phyloP scores from a whole-genome alignment of 768 basidiomycete species.

The Mycena maculata region DNA sequence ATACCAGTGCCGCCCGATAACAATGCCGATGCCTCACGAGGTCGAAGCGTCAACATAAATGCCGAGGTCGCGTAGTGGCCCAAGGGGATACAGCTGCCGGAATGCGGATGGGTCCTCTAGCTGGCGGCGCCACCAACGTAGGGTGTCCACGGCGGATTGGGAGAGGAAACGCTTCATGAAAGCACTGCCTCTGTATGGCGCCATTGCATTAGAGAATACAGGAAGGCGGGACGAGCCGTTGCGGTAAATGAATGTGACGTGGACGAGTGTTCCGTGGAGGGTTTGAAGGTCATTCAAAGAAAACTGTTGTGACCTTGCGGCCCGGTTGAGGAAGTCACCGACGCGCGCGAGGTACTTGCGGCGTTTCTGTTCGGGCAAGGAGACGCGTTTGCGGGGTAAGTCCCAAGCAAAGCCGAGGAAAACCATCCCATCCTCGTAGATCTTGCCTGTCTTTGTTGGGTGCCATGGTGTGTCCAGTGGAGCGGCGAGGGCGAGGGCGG shows the following conservation, averaged over 20 bases:
- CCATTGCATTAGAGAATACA: background rate
- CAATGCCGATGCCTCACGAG: too few species aligned
- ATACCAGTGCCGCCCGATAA: too few species aligned
- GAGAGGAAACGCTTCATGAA: too few species aligned
- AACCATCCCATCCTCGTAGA: background rate
- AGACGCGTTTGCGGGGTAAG: background rate
- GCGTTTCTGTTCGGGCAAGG: background rate
- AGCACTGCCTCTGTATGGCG: background rate
- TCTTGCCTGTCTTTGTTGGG: background rate
- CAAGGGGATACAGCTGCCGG: too few species aligned
- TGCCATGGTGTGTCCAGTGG: background rate
- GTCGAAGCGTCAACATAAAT: too few species aligned
- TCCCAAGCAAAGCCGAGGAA: background rate
- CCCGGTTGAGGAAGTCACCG: background rate
- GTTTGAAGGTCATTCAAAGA: background rate
- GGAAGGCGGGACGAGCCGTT: background rate
- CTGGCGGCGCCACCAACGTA: too few species aligned
- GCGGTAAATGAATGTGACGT: background rate
- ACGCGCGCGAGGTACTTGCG: background rate
- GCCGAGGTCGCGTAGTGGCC: too few species aligned
- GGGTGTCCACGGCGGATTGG: too few species aligned
- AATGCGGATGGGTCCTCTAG: too few species aligned
- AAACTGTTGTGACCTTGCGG: background rate
- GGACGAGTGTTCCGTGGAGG: background rate
- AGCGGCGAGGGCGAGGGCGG: background rate